Evolutionary conservation across 2,329 filamentous ascomycete genomes (phyloP), one percentile per base, ranked within the genome.

Genomic region (Fusarium nanum): DNA sequence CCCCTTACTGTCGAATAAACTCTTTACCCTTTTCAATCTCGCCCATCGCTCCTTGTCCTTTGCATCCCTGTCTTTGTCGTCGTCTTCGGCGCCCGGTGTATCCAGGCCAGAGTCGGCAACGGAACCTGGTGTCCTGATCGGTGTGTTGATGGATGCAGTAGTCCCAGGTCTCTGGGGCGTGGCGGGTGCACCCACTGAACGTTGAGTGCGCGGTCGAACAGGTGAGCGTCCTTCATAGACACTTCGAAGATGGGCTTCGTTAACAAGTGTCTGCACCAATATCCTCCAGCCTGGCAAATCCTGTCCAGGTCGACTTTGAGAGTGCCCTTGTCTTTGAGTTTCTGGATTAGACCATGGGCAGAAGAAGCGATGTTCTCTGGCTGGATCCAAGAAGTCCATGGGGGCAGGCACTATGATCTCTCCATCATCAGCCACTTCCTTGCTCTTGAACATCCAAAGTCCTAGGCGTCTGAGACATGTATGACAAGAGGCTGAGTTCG

Each of bases 361-460:
- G 76, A 94, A 96, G 75, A 93, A 92, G 66, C 93, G 88, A 78
- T 96, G 93, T 77, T 94, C 91, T 7, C 86, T 85, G 3, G 91
- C 80, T 7, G 89, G 88, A 75, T 95, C 90, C 3, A 96, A 84
- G 59, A 87, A 83, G 70, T 88, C 86, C 85, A 92, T 90, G 2
- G 87, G 86, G 5, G 89, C 87, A 2, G 87, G 85, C 7, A 87
- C 83, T 13, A 90, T 79, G 12, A 89, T 81, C 37, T 85, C 80
- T 0, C 84, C 85, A 18, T 81, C 79, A 2, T 83, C 81, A 61
- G 88, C 86, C 30, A 91, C 86, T 73, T 88, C 87, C 79, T 91
- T 94, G 78, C 90, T 91, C 75, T 90, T 92, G 78, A 97, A 98
- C 84, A 99, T 91, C 96, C 96, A 99, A 4, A 99, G 85, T 0